Conservation (phyloP, 768 basidiomycete species). For the Auriscalpium orientale region DNA sequence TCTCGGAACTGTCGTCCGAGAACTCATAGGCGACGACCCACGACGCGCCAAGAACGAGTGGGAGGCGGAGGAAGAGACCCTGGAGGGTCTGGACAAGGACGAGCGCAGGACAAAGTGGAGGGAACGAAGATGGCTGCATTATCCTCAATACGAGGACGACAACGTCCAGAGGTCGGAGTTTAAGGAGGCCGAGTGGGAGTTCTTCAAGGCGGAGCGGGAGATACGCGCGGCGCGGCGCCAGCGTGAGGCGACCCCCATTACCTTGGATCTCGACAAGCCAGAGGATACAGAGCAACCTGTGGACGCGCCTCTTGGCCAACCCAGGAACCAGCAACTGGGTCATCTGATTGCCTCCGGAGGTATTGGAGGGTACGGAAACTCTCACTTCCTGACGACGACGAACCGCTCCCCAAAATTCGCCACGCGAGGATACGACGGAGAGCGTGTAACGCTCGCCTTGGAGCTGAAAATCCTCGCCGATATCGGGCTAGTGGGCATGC, state of each 20-base stretch:
- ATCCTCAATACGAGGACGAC: constrained; percentile 55
- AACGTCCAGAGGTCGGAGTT: constrained; percentile 62
- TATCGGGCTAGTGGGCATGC: constrained; percentile 93
- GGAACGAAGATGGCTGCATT: constrained; percentile 71
- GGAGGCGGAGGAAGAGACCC: constrained; percentile 61
- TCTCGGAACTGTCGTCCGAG: constrained; percentile 81
- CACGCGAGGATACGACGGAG: constrained; percentile 67
- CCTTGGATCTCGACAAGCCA: constrained; percentile 56
- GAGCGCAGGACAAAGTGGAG: constrained; percentile 55
- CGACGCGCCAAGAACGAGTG: constrained; percentile 60
- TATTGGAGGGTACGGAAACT: constrained; percentile 79
- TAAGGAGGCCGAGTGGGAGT: constrained; percentile 56
- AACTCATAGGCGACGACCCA: constrained; percentile 61
- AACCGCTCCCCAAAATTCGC: constrained; percentile 85
- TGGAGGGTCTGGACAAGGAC: constrained; percentile 38
- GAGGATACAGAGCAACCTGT: constrained; percentile 31
- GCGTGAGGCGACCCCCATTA: constrained; percentile 35
- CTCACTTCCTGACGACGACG: constrained; percentile 62
- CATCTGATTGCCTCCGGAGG: constrained; percentile 75
- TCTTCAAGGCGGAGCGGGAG: constrained; percentile 57
- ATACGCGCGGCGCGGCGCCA: constrained; percentile 40
- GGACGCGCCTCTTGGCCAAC: constrained; percentile 59
- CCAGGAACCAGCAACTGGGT: constrained; percentile 44
- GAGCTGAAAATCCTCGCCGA: constrained; percentile 94
- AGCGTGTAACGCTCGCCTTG: constrained; percentile 72